A percentile compares a stretch with the other conserved stretches of the same genome.
These are phyloP conservation scores for Lizonia empirigonia DNA, from an alignment of 2,329 filamentous ascomycete genomes.

Conservation along the genomic window DNA sequence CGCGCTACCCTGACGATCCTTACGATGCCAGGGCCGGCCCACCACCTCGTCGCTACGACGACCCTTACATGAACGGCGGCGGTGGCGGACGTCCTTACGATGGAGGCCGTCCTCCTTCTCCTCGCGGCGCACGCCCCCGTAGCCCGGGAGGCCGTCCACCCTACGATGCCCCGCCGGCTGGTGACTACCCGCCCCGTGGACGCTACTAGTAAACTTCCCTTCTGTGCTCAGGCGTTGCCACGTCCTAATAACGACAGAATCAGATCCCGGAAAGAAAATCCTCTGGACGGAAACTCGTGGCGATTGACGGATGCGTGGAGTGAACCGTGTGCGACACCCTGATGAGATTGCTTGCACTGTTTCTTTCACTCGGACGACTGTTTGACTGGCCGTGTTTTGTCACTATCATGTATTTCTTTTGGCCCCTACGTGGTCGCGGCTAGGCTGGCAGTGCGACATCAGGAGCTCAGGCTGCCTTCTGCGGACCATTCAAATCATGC, in stretches of 20 bases:
- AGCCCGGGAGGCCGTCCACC: conserved; percentile 67
- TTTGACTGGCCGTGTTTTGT: conserved; percentile 14
- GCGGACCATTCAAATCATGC: neutral
- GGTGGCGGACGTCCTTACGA: conserved; percentile 63
- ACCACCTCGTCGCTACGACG: conserved; percentile 61
- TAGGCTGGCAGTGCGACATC: neutral
- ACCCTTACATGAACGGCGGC: conserved; percentile 65
- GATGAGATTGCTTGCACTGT: conserved; percentile 5
- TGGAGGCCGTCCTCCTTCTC: conserved; percentile 50
- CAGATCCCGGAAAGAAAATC: conserved; percentile 8
- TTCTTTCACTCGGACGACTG: conserved; percentile 7
- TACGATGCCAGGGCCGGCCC: conserved; percentile 64
- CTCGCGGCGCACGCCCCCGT: conserved; percentile 44
- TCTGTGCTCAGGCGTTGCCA: neutral
- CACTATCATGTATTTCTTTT: conserved; percentile 13
- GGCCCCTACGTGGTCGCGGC: conserved; percentile 1
- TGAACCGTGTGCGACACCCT: neutral
- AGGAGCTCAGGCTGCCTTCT: conserved; percentile 1
- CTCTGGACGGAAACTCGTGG: conserved; percentile 8
- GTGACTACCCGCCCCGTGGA: conserved; percentile 53
- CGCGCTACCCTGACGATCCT: conserved; percentile 73
- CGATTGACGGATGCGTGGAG: neutral
- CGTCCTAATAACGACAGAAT: conserved; percentile 9
- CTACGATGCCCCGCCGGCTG: conserved; percentile 48
- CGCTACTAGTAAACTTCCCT: conserved; percentile 39